A percentile compares a stretch with the other conserved stretches of the same genome.
These are phyloP conservation scores for Huntiella abstrusa DNA, from an alignment of 2,329 filamentous ascomycete species.

Conservation along the genomic window DNA sequence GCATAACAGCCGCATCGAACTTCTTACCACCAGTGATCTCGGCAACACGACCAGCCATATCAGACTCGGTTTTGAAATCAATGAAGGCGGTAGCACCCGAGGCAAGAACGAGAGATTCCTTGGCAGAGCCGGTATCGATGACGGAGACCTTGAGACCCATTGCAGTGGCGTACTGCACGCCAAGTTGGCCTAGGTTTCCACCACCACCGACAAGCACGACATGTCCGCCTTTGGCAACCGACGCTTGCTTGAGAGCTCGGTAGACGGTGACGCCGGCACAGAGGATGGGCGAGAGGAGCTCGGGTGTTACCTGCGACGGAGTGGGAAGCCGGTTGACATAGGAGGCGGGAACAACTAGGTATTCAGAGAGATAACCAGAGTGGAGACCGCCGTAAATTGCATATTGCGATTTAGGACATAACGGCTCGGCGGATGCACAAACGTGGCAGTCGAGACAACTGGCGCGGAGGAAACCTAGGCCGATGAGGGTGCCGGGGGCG, in stretches of 20 bases:
- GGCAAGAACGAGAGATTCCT: conserved; percentile 24
- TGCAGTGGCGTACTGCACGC: conserved; percentile 60
- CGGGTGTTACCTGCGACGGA: conserved; percentile 38
- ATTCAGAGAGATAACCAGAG: conserved; percentile 57
- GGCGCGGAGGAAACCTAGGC: not conserved
- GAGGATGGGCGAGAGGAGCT: conserved; percentile 47
- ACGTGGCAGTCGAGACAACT: not conserved
- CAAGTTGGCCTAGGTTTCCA: conserved; percentile 50
- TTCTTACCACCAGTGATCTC: not conserved
- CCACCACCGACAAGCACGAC: conserved; percentile 60
- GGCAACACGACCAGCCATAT: not conserved
- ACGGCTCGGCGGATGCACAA: not conserved
- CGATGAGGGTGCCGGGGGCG: not conserved
- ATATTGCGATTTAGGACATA: not conserved
- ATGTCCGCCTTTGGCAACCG: conserved; percentile 44
- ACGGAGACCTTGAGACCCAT: conserved; percentile 58
- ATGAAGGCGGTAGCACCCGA: not conserved
- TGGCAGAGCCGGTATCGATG: conserved; percentile 59
- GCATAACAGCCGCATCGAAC: not conserved
- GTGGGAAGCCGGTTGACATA: conserved; percentile 44
- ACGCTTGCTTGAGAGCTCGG: conserved; percentile 54
- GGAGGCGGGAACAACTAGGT: conserved; percentile 49
- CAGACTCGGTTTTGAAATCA: not conserved
- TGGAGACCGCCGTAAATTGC: conserved; percentile 41
- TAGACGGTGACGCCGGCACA: conserved; percentile 33